Evolutionary conservation across 352 stramenopile species (phyloP), one percentile per base, ranked within the genome.

Genomic region (Elongisporangium undulatum): DNA sequence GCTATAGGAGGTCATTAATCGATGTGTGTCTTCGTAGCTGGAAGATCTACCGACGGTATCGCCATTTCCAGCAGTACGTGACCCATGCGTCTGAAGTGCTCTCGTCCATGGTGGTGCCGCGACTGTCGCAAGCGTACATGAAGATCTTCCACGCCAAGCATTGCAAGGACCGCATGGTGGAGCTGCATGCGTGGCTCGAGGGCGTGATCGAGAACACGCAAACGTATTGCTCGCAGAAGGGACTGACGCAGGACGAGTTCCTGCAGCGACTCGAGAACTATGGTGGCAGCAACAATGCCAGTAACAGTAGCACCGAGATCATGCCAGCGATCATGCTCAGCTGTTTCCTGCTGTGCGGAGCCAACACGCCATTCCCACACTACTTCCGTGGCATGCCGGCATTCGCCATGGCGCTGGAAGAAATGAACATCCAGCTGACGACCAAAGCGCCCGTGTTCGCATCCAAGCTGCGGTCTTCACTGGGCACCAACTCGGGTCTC

Each of bases 1-100:
- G 15, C 23, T 53, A 4, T 53, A n/a, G 23, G 51, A 56, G 21
- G 4, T 49, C 4, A 20, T 21, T 55, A 17, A 16, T 21, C 19
- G 8, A 29, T 19, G 9, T 26, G 6, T 39, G 48, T 58, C 23
- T 63, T 21, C 64, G 60, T 50, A 81, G 71, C 38, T 94, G 85
- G 85, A 91, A 91, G 60, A 86, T 94, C 58, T 92, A 92, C 51
- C 79, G 83, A 8, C 83, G 85, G n/a, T 94, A 94, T 62, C 70
- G 85, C 29, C 82, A 94, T 20, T 94, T 94, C 69, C 76, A 94
- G 55, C 70, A 77, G 54, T 92, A 91, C 57, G 73, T 89, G 15
- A 59, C 73, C n/a, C 73, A 83, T 49, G 87, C 82, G 7, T 79
- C 68, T 3, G 77, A 89, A 54, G 49, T 90, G 20, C 55, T 89